phyloP scores from a whole-genome alignment of 306 rosid species.

The Inga leiocalycina region DNA sequence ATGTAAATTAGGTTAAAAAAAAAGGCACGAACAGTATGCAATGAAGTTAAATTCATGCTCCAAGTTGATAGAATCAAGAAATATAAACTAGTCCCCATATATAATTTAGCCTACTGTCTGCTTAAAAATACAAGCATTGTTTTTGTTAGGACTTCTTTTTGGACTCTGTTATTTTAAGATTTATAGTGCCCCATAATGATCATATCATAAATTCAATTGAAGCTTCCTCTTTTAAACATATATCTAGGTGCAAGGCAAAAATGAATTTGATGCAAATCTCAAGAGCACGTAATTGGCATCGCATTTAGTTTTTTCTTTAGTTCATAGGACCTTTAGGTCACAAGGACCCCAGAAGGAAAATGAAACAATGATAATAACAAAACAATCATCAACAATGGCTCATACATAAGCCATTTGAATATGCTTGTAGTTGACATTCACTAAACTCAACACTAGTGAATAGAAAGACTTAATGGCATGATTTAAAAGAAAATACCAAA shows the following conservation, averaged over 20 bases:
- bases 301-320: constrained; percentile 6
- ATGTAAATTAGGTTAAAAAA: not conserved
- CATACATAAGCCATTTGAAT: not conserved
- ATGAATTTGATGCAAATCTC: constrained; percentile 7
- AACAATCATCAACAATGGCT: not conserved
- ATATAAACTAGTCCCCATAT: constrained; percentile 11
- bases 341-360: constrained; percentile 24
- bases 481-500: constrained; percentile 5
- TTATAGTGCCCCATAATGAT: not conserved
- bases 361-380: not conserved
- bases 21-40: not conserved
- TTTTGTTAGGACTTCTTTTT: not conserved
- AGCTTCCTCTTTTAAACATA: constrained; percentile 18
- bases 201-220: constrained; percentile 16
- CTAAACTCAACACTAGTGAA: constrained; percentile 5
- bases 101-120: not conserved
- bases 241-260: not conserved
- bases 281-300: constrained; percentile 7
- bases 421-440: not conserved
- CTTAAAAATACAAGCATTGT: constrained; percentile 21
- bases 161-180: constrained; percentile 12
- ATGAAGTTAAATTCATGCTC: not conserved
- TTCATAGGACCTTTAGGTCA: constrained; percentile 1
- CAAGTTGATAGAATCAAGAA: constrained; percentile 27
- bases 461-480: not conserved